phyloP scores from a whole-genome alignment of 1,284 basidiomycete genomes.

The Ustilago hordei region DNA sequence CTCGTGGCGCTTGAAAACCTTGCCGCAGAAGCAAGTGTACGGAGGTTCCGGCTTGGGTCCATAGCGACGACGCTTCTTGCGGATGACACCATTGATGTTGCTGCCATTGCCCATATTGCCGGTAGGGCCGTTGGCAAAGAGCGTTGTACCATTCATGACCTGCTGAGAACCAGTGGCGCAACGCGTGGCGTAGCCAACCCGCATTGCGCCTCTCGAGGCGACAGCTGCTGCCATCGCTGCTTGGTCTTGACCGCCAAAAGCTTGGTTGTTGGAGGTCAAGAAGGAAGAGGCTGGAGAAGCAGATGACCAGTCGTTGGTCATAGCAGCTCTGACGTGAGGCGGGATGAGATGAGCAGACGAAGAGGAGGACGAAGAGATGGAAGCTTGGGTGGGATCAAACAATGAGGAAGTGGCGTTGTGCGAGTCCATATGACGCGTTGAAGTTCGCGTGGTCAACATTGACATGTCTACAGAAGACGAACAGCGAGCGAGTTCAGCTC shows the following conservation, averaged over 20 bases:
- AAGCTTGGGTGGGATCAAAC: conserved; percentile 21
- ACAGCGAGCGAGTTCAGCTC: background rate
- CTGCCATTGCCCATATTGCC: background rate
- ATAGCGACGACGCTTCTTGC: conserved; percentile 44
- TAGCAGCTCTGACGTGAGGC: conserved; percentile 12
- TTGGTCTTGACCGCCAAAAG: conserved; percentile 12
- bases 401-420: conserved; percentile 12
- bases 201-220: conserved; percentile 2
- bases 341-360: conserved; percentile 11
- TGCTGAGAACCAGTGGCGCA: conserved; percentile 27
- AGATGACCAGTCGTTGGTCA: conserved; percentile 8
- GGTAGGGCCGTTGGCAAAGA: conserved; percentile 3
- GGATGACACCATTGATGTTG: conserved; percentile 2
- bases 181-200: conserved; percentile 24
- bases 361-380: conserved; percentile 1
- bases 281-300: conserved; percentile 9
- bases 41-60: conserved; percentile 48
- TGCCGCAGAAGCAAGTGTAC: conserved; percentile 50
- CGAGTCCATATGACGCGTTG: conserved; percentile 20
- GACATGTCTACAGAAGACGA: conserved; percentile 10
- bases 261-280: background rate
- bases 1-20: conserved; percentile 52
- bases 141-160: background rate
- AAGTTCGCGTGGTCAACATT: conserved; percentile 29
- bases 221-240: background rate